Percentiles rank a stretch among this genome's conserved stretches.
phyloP scores from a whole-genome alignment of 805 yeast genomes.

The Blastobotrys parvus region DNA sequence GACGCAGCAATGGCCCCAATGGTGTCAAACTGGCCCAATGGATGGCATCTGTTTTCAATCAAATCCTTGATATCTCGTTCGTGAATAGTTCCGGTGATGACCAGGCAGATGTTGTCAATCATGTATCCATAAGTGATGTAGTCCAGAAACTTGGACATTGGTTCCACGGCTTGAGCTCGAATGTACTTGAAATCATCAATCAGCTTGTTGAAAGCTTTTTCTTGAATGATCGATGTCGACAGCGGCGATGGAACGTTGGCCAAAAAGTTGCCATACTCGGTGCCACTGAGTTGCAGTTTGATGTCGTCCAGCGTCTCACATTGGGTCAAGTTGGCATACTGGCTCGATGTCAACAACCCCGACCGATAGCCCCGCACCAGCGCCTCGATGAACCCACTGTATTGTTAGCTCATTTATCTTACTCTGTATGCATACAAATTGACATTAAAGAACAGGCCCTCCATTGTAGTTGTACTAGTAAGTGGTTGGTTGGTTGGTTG shows the following conservation, averaged over 20 bases:
- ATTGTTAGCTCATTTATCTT: constrained; percentile 1
- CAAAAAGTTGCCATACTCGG: constrained; percentile 90
- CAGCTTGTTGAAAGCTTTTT: constrained; percentile 62
- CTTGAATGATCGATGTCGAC: constrained; percentile 80
- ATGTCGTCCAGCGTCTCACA: constrained; percentile 93
- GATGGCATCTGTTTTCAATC: constrained; percentile 85
- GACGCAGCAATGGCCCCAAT: constrained; percentile 92
- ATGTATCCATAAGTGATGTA: constrained; percentile 92
- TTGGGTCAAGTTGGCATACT: constrained; percentile 87
- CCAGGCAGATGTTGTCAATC: constrained; percentile 94
- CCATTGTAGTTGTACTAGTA: constrained; percentile 44
- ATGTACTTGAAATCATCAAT: constrained; percentile 80
- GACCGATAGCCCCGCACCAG: constrained; percentile 89
- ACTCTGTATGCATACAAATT: constrained; percentile 37
- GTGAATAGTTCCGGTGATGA: constrained; percentile 96
- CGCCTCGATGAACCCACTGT: constrained; percentile 82
- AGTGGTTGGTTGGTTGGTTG: not conserved
- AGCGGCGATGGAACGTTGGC: constrained; percentile 76
- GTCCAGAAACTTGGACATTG: constrained; percentile 76
- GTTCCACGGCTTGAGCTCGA: constrained; percentile 74
- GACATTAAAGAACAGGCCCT: constrained; percentile 85
- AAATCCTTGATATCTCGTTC: constrained; percentile 79
- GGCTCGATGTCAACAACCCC: constrained; percentile 67
- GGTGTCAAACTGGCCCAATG: constrained; percentile 97
- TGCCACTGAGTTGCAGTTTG: constrained; percentile 86